A percentile compares a stretch with the other conserved stretches of the same genome.
Conservation (phyloP, 495 filamentous ascomycete genomes). For the Neurospora pannonica region DNA sequence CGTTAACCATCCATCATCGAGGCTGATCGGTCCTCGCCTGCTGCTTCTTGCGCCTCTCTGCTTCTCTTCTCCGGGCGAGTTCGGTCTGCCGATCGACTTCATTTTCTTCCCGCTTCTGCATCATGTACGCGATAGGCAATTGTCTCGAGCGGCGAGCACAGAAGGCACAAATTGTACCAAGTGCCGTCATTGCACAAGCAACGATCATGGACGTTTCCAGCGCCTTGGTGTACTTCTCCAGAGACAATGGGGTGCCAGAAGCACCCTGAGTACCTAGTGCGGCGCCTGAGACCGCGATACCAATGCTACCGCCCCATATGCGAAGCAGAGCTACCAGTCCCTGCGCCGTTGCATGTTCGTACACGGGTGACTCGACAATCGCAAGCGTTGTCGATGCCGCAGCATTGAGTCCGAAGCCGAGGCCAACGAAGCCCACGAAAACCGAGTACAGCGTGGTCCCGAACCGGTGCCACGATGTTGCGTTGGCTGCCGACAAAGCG, state of each 20-base stretch:
- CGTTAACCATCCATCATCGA: not conserved
- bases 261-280: constrained; percentile 19
- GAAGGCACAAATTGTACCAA: constrained; percentile 21
- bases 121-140: constrained; percentile 13
- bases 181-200: constrained; percentile 23
- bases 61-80: not conserved
- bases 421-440: constrained; percentile 15
- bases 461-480: not conserved
- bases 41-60: not conserved
- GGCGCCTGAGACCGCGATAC: constrained; percentile 40
- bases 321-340: constrained; percentile 43
- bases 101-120: constrained; percentile 11
- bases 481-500: constrained; percentile 5
- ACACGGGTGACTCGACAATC: constrained; percentile 19
- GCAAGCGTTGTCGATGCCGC: constrained; percentile 29
- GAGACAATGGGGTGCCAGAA: not conserved
- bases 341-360: constrained; percentile 39
- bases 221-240: constrained; percentile 27
- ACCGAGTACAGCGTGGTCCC: not conserved
- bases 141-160: constrained; percentile 21
- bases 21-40: not conserved
- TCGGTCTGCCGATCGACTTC: constrained; percentile 4
- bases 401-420: constrained; percentile 36
- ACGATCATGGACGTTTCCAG: constrained; percentile 32
- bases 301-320: constrained; percentile 43